Percentiles rank a stretch among this genome's conserved stretches.
These are phyloP conservation scores for Septoria linicola DNA, from an alignment of 2,329 filamentous ascomycete genomes.

Conservation along the genomic window DNA sequence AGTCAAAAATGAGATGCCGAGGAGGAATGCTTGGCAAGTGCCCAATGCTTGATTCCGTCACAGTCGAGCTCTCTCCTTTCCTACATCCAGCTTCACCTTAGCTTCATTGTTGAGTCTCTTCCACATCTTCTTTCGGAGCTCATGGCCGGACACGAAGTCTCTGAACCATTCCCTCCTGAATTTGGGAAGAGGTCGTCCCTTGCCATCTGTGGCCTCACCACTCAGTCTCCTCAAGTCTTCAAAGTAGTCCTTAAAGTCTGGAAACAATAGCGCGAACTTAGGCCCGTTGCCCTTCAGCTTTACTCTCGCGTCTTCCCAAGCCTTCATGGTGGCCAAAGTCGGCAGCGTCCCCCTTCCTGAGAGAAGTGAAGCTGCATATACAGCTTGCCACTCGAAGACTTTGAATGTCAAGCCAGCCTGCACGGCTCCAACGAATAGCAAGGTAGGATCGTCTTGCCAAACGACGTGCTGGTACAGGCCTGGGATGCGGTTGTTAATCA, in stretches of 20 bases:
- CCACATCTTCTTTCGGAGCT: conserved; percentile 18
- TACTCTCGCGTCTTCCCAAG: conserved; percentile 60
- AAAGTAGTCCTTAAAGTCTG: conserved; percentile 66
- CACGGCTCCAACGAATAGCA: conserved; percentile 61
- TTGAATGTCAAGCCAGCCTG: conserved; percentile 63
- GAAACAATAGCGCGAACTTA: conserved; percentile 57
- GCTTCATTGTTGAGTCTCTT: conserved; percentile 13
- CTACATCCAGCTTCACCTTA: no score
- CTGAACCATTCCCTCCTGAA: conserved; percentile 17
- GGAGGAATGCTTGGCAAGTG: no score
- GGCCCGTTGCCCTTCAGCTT: conserved; percentile 56
- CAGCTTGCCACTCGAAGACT: conserved; percentile 68
- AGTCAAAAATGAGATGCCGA: no score
- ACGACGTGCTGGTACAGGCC: conserved; percentile 60
- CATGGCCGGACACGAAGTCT: conserved; percentile 16
- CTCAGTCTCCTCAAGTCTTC: conserved; percentile 54
- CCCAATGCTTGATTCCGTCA: background rate
- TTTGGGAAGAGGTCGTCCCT: conserved; percentile 2
- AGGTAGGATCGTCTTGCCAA: conserved; percentile 53
- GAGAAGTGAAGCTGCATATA: conserved; percentile 59
- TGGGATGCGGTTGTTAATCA: conserved; percentile 57
- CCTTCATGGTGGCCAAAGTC: conserved; percentile 47
- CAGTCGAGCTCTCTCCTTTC: background rate
- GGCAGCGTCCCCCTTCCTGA: conserved; percentile 57
- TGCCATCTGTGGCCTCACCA: conserved; percentile 40